Conservation (phyloP, 805 yeast species). For the Cyberlindnera amylophila region DNA sequence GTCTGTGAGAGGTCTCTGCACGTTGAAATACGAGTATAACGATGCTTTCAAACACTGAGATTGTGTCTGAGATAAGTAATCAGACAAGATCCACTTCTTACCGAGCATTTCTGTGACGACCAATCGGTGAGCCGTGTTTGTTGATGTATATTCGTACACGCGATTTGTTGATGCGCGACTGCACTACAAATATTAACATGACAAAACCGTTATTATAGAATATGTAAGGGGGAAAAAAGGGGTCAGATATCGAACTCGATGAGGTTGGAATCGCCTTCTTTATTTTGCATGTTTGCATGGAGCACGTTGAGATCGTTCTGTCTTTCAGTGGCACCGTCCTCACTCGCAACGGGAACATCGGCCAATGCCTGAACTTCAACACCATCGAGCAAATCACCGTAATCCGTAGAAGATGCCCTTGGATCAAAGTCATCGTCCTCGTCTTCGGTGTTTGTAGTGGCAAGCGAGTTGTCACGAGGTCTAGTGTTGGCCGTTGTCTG, state of each 20-base stretch:
- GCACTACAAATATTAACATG: no score
- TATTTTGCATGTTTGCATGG: slow-evolving; percentile 25
- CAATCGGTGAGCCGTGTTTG: no score
- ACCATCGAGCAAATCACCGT: slow-evolving; percentile 44
- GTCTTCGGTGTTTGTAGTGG: slow-evolving; percentile 31
- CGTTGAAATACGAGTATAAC: slow-evolving; percentile 25
- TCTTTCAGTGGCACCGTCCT: slow-evolving; percentile 11
- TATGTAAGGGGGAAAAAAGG: no score
- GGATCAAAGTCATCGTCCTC: slow-evolving; percentile 46
- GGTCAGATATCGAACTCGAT: slow-evolving; percentile 37
- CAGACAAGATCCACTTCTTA: slow-evolving; percentile 21
- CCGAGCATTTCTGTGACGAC: slow-evolving; percentile 7
- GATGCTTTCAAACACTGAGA: slow-evolving; percentile 23
- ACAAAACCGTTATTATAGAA: no score
- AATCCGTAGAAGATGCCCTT: slow-evolving; percentile 37
- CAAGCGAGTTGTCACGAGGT: slow-evolving; percentile 7
- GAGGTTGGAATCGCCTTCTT: slow-evolving; percentile 26
- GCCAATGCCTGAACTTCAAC: slow-evolving; percentile 44
- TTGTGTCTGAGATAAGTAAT: slow-evolving; percentile 18
- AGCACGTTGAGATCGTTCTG: slow-evolving; percentile 28
- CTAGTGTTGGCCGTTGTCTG: slow-evolving; percentile 7
- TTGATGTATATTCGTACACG: no score
- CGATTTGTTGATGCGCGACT: no score
- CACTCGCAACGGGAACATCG: slow-evolving; percentile 26
- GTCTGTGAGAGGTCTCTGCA: slow-evolving; percentile 16